These are phyloP conservation scores for Ceriops zippeliana DNA, from an alignment of 345 rosid genomes.

Conservation along the genomic window DNA sequence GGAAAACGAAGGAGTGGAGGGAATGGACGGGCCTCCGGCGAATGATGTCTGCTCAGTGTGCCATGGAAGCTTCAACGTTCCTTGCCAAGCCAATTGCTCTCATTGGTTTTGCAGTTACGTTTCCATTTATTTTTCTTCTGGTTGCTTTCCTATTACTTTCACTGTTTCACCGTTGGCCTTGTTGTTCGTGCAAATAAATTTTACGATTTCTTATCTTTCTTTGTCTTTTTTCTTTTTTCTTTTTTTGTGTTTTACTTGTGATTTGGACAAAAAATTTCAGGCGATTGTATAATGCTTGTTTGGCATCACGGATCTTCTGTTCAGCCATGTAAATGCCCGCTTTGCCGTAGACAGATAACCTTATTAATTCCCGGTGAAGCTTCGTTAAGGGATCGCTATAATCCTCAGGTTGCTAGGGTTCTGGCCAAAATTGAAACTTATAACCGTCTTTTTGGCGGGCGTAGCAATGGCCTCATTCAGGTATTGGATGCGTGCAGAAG, in stretches of 20 bases:
- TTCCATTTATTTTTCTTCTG: background rate
- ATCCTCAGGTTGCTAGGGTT: constrained; percentile 42
- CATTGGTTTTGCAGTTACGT: constrained; percentile 92
- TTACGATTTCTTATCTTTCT: background rate
- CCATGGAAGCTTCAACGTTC: constrained; percentile 60
- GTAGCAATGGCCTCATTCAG: constrained; percentile 52
- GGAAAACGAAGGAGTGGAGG: background rate
- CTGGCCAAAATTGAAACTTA: constrained; percentile 58
- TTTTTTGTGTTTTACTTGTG: background rate
- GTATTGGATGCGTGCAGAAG: constrained; percentile 22
- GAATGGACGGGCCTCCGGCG: constrained; percentile 67
- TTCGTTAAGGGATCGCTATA: constrained; percentile 43
- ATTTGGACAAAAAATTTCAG: constrained; percentile 22
- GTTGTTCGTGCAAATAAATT: background rate
- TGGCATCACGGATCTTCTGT: constrained; percentile 73
- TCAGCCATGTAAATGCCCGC: constrained; percentile 78
- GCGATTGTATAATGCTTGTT: constrained; percentile 78
- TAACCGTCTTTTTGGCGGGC: constrained; percentile 69
- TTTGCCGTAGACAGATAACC: constrained; percentile 84
- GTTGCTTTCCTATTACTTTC: background rate
- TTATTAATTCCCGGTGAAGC: constrained; percentile 69
- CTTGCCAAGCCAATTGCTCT: constrained; percentile 93
- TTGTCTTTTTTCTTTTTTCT: background rate
- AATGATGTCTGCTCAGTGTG: constrained; percentile 78
- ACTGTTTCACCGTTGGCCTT: background rate